Evolutionary conservation across 306 rosid species (phyloP).

Genomic region (Quercus bicolor): DNA sequence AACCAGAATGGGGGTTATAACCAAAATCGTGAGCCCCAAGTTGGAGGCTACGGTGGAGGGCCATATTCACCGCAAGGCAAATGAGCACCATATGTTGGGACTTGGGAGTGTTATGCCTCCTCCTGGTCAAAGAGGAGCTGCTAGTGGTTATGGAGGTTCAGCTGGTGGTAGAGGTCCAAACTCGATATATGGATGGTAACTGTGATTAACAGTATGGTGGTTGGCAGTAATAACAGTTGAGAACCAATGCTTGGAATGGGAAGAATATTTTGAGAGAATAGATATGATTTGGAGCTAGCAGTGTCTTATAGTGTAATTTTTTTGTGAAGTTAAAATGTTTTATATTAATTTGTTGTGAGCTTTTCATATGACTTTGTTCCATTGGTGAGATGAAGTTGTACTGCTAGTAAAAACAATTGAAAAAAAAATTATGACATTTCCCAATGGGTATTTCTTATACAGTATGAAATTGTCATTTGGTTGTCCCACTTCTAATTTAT

Average conservation of each 20-base stretch:
- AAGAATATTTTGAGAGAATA: not conserved
- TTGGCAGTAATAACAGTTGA: conserved; percentile 33
- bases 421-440: too few species aligned
- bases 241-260: not conserved
- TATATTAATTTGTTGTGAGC: not conserved
- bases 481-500: too few species aligned
- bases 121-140: conserved; percentile 57
- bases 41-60: conserved; percentile 42
- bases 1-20: conserved; percentile 43
- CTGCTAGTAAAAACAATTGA: not conserved
- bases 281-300: not conserved
- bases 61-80: conserved; percentile 65
- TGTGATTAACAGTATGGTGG: conserved; percentile 50
- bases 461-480: too few species aligned
- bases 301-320: not conserved
- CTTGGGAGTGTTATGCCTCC: conserved; percentile 47
- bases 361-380: not conserved
- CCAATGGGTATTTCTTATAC: too few species aligned
- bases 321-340: not conserved
- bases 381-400: not conserved
- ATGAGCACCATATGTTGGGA: conserved; percentile 45
- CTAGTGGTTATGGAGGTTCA: conserved; percentile 51
- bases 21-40: conserved; percentile 46
- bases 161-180: conserved; percentile 42
- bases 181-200: conserved; percentile 31